Base-by-base conservation (phyloP, 805 yeast species). In the Suhomyces kilbournensis region DNA sequence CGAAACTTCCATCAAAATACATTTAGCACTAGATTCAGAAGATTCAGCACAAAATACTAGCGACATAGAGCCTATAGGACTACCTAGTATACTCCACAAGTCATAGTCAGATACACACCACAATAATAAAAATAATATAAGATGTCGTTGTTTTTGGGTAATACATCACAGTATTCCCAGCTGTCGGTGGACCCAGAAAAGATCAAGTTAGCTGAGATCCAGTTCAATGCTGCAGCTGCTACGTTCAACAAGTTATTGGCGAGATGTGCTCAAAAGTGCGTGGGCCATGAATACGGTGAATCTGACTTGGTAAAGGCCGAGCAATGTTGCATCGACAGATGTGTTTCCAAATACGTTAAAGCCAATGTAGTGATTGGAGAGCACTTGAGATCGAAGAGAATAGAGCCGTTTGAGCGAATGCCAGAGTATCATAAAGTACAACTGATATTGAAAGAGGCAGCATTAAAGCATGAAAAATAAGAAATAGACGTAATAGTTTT, bases 221-320 rank as follows among this genome's bases (percentile, higher is more conserved):
- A 88, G 62, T 86, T 76, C 61, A 80, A 79, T 17, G 90, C 90
- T 2, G 81, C 84, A 79, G 58, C 68, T 2, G 53, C 63, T 12
- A 65, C 68, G 4, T 64, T 65, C 60, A 60, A 62, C 60, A 76
- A 80, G 43, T 76, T 92, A 57, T 73, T 88, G 34, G 68, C 73
- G 34, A 76, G 79, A 3, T 93, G 98, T 67, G 75, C 79, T 19
- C 61, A 68, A 53, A 94, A 94, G 68, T 94, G 99, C 69, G 79
- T 94, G 40, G 85, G 87, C n/a, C 81, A 77, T n/a, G 88, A 86
- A 57, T 92, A 88, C 69, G 89, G 90, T 14, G 98, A 93, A 61
- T 78, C 81, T 8, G 97, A 93, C 23, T 73, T 92, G 50, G 84
- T 82, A 57, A 90, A 91, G 62, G 97, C 97, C 35, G 97, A 92